Evolutionary conservation across 2,329 filamentous ascomycete genomes (phyloP).

Genomic region (Didymellaceae sp.): DNA sequence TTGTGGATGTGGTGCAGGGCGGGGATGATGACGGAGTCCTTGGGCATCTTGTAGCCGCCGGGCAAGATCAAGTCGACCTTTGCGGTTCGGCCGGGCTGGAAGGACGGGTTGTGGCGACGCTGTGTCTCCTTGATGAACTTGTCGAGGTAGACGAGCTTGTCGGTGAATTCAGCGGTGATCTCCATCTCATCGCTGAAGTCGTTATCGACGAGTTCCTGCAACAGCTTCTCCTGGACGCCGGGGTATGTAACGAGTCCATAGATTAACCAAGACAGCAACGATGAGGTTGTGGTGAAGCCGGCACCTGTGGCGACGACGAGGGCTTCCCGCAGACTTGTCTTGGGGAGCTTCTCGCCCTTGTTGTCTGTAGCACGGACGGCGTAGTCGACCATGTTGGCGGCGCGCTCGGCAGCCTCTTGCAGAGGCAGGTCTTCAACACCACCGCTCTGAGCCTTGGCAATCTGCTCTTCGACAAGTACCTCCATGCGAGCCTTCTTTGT

Average conservation of each 20-base stretch:
- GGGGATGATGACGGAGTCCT: conserved; percentile 60
- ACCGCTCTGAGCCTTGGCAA: conserved; percentile 20
- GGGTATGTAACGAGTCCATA: conserved; percentile 27
- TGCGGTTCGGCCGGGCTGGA: conserved; percentile 64
- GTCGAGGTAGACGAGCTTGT: conserved; percentile 28
- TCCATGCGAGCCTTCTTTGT: conserved; percentile 25
- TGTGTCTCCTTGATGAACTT: conserved; percentile 34
- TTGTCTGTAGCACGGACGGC: conserved; percentile 30
- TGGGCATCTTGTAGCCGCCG: conserved; percentile 63
- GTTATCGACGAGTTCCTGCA: conserved; percentile 30
- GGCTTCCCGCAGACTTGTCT: conserved; percentile 43
- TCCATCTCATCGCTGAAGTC: conserved; percentile 26
- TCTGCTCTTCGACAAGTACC: conserved; percentile 22
- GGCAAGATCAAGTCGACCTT: conserved; percentile 64
- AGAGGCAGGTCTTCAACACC: conserved; percentile 43
- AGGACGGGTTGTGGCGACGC: conserved; percentile 29
- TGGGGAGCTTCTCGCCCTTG: conserved; percentile 29
- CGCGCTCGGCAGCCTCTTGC: conserved; percentile 47
- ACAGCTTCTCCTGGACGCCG: conserved; percentile 27
- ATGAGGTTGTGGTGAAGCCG: conserved; percentile 31
- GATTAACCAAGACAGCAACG: conserved; percentile 30
- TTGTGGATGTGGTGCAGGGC: conserved; percentile 56
- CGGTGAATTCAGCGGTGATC: conserved; percentile 25
- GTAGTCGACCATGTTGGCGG: conserved; percentile 45
- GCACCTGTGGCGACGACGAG: conserved; percentile 48